Conservation (phyloP, 148 eudicot species). For the Arbutus unedo region DNA sequence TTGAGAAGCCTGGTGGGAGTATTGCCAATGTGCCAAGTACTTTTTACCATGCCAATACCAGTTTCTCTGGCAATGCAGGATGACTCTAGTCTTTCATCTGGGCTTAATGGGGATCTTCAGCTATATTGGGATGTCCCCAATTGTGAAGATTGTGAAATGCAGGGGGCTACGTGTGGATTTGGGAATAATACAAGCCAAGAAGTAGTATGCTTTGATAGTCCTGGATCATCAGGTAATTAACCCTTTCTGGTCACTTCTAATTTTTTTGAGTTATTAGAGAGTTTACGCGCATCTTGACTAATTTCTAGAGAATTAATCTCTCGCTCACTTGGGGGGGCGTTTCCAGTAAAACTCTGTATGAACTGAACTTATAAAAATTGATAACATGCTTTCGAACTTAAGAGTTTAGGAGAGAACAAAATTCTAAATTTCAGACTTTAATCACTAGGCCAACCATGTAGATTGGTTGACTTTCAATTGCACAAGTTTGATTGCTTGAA, state of each 20-base stretch:
- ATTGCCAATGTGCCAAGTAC: slow-evolving; percentile 31
- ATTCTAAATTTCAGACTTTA: too few species aligned
- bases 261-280: too few species aligned
- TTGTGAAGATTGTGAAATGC: slow-evolving; percentile 50
- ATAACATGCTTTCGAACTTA: too few species aligned
- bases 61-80: slow-evolving; percentile 20
- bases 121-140: slow-evolving; percentile 59
- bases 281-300: too few species aligned
- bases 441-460: too few species aligned
- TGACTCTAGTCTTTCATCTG: slow-evolving; percentile 26
- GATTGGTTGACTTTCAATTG: too few species aligned
- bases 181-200: slow-evolving; percentile 24
- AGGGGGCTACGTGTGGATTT: slow-evolving; percentile 54
- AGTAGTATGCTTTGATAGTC: slow-evolving; percentile 33
- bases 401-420: too few species aligned
- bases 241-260: neutral
- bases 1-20: slow-evolving; percentile 21
- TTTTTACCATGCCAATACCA: slow-evolving; percentile 39
- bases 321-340: too few species aligned
- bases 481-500: too few species aligned
- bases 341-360: too few species aligned
- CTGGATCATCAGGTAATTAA: slow-evolving; percentile 36
- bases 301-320: too few species aligned
- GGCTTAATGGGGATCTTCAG: slow-evolving; percentile 37
- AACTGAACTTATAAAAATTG: too few species aligned